These are phyloP conservation scores for Clonostachys sp. DNA, from an alignment of 2,329 filamentous ascomycete genomes.

Conservation along the genomic window DNA sequence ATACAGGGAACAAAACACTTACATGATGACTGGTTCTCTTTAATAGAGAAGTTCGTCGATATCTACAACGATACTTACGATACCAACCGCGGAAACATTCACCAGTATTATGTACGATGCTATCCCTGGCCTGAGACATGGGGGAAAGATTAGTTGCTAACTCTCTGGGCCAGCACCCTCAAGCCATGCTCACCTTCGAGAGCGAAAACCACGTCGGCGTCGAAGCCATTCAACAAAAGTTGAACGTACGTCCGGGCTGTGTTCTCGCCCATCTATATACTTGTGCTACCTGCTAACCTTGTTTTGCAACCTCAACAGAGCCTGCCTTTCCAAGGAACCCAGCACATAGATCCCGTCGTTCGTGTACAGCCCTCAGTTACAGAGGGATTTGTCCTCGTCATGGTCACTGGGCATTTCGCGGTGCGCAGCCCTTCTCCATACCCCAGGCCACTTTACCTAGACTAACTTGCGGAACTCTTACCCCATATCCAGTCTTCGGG, in stretches of 20 bases:
- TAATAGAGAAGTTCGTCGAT: constrained; percentile 77
- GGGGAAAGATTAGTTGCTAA: neutral
- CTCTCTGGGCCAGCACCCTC: constrained; percentile 54
- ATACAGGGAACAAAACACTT: neutral
- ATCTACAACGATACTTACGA: constrained; percentile 94
- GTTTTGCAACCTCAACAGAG: constrained; percentile 38
- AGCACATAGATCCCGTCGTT: no score
- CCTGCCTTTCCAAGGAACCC: constrained; percentile 76
- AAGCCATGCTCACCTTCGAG: constrained; percentile 96
- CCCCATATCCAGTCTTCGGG: no score
- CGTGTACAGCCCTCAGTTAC: constrained; percentile 74
- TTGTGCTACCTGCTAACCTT: neutral
- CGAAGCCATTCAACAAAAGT: constrained; percentile 70
- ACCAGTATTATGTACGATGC: constrained; percentile 66
- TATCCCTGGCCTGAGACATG: constrained; percentile 1
- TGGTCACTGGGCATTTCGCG: constrained; percentile 82
- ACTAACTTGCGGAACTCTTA: no score
- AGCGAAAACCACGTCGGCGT: constrained; percentile 60
- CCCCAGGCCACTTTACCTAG: neutral
- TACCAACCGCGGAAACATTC: constrained; percentile 58
- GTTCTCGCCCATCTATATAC: neutral
- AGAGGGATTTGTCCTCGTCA: constrained; percentile 70
- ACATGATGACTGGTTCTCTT: neutral
- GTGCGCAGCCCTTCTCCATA: constrained; percentile 45
- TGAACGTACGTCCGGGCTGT: constrained; percentile 54